These are phyloP conservation scores for Saturnispora besseyi DNA, from an alignment of 805 yeast species.

Conservation along the genomic window DNA sequence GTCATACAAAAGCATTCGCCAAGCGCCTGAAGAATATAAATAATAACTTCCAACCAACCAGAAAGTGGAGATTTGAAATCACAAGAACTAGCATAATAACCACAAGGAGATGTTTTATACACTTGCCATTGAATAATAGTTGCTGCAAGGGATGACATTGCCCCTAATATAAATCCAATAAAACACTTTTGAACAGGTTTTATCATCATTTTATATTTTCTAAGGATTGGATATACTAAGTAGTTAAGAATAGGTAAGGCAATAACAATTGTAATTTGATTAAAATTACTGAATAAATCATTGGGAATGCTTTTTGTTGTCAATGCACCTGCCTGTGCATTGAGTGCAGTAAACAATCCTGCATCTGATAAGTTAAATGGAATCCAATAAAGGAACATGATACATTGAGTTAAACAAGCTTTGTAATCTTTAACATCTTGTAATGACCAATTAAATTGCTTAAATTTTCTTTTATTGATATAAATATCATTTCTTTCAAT, in stretches of 20 bases:
- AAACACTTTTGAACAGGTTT: conserved; percentile 37
- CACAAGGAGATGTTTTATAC: conserved; percentile 45
- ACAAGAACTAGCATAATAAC: conserved; percentile 35
- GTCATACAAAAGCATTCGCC: conserved; percentile 46
- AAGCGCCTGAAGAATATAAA: conserved; percentile 36
- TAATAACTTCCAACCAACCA: conserved; percentile 27
- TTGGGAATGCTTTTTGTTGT: conserved; percentile 45
- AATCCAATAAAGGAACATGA: conserved; percentile 36
- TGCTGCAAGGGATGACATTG: conserved; percentile 39
- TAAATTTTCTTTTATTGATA: conserved; percentile 22
- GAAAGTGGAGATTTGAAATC: conserved; percentile 24
- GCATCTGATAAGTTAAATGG: conserved; percentile 35
- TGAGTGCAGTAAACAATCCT: conserved; percentile 40
- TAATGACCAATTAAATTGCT: conserved; percentile 31
- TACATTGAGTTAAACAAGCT: conserved; percentile 36
- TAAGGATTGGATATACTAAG: conserved; percentile 36
- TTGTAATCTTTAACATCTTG: conserved; percentile 41
- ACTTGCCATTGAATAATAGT: conserved; percentile 42
- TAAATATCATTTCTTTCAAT: conserved; percentile 32
- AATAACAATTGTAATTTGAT: conserved; percentile 45
- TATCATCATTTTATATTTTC: conserved; percentile 35
- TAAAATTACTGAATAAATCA: conserved; percentile 46
- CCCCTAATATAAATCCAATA: conserved; percentile 41
- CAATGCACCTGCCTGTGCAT: conserved; percentile 49
- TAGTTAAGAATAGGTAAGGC: conserved; percentile 43